phyloP scores from a whole-genome alignment of 1,284 basidiomycete genomes.

The Ceratobasidium papillatum region DNA sequence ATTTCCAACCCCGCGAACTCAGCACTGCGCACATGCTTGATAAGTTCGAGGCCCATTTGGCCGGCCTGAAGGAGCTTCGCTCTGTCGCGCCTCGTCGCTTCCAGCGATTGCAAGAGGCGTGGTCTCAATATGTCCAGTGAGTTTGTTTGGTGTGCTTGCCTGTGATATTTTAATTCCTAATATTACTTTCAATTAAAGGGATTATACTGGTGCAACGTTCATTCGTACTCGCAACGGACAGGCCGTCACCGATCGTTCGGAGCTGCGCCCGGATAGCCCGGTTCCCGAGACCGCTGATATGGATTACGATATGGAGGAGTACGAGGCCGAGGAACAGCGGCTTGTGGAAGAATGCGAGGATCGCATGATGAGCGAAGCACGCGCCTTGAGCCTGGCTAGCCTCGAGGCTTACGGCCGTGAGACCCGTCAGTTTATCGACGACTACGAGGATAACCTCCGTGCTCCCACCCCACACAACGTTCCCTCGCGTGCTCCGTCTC shows the following conservation, averaged over 20 bases:
- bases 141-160: neutral
- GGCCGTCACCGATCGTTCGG: neutral
- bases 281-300: too few relatives aligned
- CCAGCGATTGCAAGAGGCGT: neutral
- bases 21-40: conserved; percentile 2
- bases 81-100: neutral
- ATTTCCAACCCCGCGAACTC: neutral
- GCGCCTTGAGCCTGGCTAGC: too few relatives aligned
- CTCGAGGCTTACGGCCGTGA: too few relatives aligned
- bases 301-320: too few relatives aligned
- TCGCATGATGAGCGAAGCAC: too few relatives aligned
- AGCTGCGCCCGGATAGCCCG: neutral
- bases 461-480: neutral
- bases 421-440: too few relatives aligned
- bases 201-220: neutral
- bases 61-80: neutral
- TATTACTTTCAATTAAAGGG: neutral
- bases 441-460: neutral
- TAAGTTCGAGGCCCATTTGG: neutral
- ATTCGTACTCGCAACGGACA: neutral
- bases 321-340: too few relatives aligned
- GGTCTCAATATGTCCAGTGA: neutral
- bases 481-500: neutral
- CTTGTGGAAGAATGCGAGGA: too few relatives aligned
- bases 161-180: too few relatives aligned